A percentile compares a stretch with the other conserved stretches of the same genome.
These are phyloP conservation scores for Magnaporthales sp. DNA, from an alignment of 2,329 filamentous ascomycete species.

Conservation along the genomic window DNA sequence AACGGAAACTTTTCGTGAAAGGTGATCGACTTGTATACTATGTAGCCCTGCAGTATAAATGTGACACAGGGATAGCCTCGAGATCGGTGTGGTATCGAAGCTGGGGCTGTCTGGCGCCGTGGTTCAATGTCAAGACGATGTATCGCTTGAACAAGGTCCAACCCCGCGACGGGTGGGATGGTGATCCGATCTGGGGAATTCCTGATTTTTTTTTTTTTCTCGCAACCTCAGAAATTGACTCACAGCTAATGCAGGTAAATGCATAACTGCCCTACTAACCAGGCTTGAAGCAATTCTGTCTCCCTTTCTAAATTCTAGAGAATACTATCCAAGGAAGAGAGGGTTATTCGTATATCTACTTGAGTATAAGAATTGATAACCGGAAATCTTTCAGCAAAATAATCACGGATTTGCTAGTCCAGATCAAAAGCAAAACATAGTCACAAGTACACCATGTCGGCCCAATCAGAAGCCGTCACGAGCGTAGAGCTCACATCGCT, in stretches of 20 bases:
- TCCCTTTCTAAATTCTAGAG: neutral
- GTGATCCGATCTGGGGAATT: neutral
- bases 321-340: neutral
- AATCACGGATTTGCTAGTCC: neutral
- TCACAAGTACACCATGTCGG: neutral
- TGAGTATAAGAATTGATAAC: too few relatives aligned
- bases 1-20: neutral
- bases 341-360: too few relatives aligned
- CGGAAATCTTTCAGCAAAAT: neutral
- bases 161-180: neutral
- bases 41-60: neutral
- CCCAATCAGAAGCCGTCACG: conserved; percentile 14
- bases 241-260: neutral
- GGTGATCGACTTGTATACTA: neutral
- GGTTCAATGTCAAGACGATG: neutral
- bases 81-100: neutral
- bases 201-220: neutral
- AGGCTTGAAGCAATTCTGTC: too few relatives aligned
- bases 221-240: neutral
- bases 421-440: neutral
- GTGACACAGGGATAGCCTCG: neutral
- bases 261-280: neutral
- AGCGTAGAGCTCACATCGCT: conserved; percentile 20
- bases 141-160: neutral
- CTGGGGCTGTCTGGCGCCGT: neutral